Percentiles rank a stretch among this genome's conserved stretches.
Evolutionary conservation across 1,284 basidiomycete genomes (phyloP).

Genomic region (Thelephora terrestris): DNA sequence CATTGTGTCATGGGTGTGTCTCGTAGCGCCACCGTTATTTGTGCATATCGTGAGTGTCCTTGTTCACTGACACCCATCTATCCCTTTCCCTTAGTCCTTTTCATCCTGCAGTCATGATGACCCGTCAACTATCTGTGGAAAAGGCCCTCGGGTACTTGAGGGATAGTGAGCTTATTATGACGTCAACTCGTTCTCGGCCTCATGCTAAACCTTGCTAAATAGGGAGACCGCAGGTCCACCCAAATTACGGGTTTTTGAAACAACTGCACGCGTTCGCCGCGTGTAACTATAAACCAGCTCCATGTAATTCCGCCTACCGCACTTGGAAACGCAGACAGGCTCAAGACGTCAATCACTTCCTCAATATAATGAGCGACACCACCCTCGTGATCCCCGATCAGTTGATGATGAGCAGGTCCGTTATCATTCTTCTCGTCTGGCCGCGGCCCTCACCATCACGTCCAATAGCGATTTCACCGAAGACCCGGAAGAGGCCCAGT

Average conservation of each 20-base stretch:
- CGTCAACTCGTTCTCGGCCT: constrained; percentile 1
- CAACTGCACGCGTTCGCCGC: constrained; percentile 46
- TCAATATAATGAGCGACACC: constrained; percentile 41
- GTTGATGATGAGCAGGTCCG: constrained; percentile 41
- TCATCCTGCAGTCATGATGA: not conserved
- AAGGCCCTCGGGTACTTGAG: not conserved
- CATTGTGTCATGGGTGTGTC: constrained; percentile 55
- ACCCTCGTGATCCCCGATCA: constrained; percentile 34
- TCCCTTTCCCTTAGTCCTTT: not conserved
- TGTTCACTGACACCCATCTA: not conserved
- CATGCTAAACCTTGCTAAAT: constrained; percentile 5
- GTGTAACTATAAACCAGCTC: constrained; percentile 36
- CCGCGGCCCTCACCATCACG: not conserved
- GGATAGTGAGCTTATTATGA: not conserved
- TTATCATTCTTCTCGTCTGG: constrained; percentile 1
- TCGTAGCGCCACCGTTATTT: constrained; percentile 29
- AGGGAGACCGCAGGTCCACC: constrained; percentile 46
- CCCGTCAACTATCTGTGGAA: not conserved
- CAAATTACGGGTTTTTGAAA: constrained; percentile 55
- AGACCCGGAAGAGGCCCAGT: constrained; percentile 37
- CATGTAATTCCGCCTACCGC: constrained; percentile 33
- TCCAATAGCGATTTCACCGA: constrained; percentile 32
- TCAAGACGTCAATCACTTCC: constrained; percentile 39
- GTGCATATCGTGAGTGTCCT: not conserved
- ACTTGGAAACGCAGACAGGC: constrained; percentile 45